These are phyloP conservation scores for Leccinum pellstonianum DNA, from an alignment of 768 basidiomycete genomes.

Conservation along the genomic window DNA sequence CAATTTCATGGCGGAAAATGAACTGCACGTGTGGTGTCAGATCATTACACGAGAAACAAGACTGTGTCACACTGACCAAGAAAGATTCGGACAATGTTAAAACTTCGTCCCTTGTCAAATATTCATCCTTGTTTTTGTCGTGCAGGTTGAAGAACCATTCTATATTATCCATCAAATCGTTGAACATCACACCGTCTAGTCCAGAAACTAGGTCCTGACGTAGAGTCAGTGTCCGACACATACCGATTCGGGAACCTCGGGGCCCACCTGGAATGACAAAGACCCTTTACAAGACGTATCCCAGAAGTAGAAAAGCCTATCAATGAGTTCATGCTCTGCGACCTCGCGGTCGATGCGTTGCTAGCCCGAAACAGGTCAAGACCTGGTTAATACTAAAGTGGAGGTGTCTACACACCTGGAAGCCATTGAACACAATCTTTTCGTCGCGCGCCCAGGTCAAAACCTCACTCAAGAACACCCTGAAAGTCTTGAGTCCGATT, in stretches of 20 bases:
- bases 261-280: conserved; percentile 79
- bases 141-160: conserved; percentile 98
- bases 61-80: conserved; percentile 48
- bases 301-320: conserved; percentile 93
- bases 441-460: conserved; percentile 96
- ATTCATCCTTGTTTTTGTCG: conserved; percentile 96
- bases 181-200: conserved; percentile 89
- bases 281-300: conserved; percentile 80
- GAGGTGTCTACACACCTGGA: conserved; percentile 54
- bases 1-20: conserved; percentile 95
- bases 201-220: conserved; percentile 83
- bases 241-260: background rate
- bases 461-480: conserved; percentile 85
- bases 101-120: conserved; percentile 93
- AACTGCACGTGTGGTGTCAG: conserved; percentile 54
- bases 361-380: conserved; percentile 37
- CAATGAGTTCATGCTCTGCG: conserved; percentile 96
- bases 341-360: conserved; percentile 85
- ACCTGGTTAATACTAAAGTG: conserved; percentile 3
- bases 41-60: background rate
- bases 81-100: conserved; percentile 93
- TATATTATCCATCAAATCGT: conserved; percentile 97
- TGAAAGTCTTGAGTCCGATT: conserved; percentile 83
- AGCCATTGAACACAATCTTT: conserved; percentile 87
- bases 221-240: conserved; percentile 6